A percentile compares a stretch with the other conserved stretches of the same genome.
phyloP scores from a whole-genome alignment of 345 rosid genomes.

The Psidium guajava region DNA sequence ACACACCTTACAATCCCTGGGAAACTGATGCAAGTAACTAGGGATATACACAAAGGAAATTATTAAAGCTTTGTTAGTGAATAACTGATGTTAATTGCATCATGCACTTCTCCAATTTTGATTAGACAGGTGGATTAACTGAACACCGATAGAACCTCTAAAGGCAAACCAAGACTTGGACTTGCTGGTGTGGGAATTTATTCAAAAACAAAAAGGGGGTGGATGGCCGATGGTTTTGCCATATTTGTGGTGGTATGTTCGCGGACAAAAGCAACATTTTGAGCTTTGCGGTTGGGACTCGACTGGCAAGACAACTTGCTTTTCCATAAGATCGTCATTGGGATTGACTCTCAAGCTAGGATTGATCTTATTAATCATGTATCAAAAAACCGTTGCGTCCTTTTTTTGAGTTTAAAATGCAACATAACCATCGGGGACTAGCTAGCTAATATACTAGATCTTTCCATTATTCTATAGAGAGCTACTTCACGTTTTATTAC shows the following conservation, averaged over 20 bases:
- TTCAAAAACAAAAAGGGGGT: accelerated
- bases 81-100: too few species aligned
- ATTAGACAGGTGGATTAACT: neutral
- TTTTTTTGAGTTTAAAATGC: neutral
- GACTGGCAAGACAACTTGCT: neutral
- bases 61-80: neutral
- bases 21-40: neutral
- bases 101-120: neutral
- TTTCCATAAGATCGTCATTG: accelerated
- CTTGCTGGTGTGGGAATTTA: accelerated
- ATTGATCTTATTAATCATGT: accelerated
- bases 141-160: accelerated
- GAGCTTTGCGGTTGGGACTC: accelerated
- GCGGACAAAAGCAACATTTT: accelerated
- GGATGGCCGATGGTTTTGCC: accelerated
- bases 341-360: neutral
- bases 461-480: too few species aligned
- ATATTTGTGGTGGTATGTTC: accelerated
- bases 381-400: accelerated
- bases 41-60: neutral
- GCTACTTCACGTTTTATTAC: neutral
- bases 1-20: too few species aligned
- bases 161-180: accelerated
- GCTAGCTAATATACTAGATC: neutral
- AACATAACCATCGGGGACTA: accelerated